Evolutionary conservation across 768 basidiomycete species (phyloP), one percentile per base, ranked within the genome.

Genomic region (Mycena metata): DNA sequence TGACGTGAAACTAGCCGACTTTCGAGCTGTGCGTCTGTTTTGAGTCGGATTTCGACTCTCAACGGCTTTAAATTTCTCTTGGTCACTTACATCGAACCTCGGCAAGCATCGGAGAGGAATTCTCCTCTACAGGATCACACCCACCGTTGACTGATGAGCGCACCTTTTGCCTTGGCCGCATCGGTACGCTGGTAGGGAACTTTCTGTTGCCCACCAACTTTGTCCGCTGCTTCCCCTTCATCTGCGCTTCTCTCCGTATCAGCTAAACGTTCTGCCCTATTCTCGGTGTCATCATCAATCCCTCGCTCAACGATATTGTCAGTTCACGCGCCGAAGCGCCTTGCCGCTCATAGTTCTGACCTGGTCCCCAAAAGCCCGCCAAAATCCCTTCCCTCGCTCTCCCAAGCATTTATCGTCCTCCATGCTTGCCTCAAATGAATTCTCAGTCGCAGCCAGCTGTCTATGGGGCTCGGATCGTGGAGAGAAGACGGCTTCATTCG

Each of bases 121-220:
- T 93, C 0, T 96, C 92, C 72, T 89, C 94, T 11, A 85, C 91
- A 5, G 94, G 94, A n/a, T 78, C 84, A 64, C 84, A 87, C 35
- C 84, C 85, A 21, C 84, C 89, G 13, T 79, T 97, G 64, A 95
- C 94, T 1, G 93, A 98, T 73, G 90, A 90, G 35, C 96, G 96
- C 6, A 99, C 97, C 0, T 99, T 93, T 83, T 98, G 97, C 74
- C 94, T 97, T 47, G 96, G 98, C 77, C 96, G 96, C 36, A 97
- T 98, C 64, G 96, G 93, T 91, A 72, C 62, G 84, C 74, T 75
- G 94, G 94, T 16, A 96, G n/a, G n/a, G n/a, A n/a, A n/a, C n/a
- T n/a, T n/a, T n/a, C n/a, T n/a, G n/a, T n/a, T n/a, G n/a, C n/a
- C 94, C 4, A 96, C 95, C 47, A 96, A 96, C 78, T 94, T 95